Percentiles rank a stretch among this genome's conserved stretches.
Conservation (phyloP, 495 filamentous ascomycete genomes). For the Aspergillus nanangensis region DNA sequence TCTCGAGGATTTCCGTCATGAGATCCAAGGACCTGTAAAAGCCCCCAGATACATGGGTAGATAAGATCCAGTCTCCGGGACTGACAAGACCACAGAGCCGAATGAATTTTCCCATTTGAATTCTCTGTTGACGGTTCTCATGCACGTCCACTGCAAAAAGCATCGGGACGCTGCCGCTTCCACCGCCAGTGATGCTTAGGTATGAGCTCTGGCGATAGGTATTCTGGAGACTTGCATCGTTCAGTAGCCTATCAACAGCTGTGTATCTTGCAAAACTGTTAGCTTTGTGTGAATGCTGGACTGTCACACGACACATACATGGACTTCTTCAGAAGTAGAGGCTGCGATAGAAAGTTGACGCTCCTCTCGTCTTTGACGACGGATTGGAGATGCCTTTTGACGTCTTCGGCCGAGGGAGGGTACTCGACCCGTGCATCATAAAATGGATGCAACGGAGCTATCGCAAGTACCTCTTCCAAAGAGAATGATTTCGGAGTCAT, state of each 20-base stretch:
- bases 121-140: constrained; percentile 27
- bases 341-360: too few species aligned
- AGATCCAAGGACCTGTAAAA: constrained; percentile 16
- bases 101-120: constrained; percentile 15
- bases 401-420: too few species aligned
- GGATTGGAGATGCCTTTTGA: too few species aligned
- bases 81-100: constrained; percentile 10
- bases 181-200: constrained; percentile 25
- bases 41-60: constrained; percentile 17
- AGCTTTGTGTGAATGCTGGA: background rate
- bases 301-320: constrained; percentile 5
- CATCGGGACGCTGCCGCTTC: constrained; percentile 16
- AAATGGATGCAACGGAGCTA: constrained; percentile 26
- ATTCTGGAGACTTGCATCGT: constrained; percentile 18
- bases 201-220: constrained; percentile 22
- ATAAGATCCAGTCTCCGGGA: constrained; percentile 24
- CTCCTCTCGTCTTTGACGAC: too few species aligned
- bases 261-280: constrained; percentile 13
- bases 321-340: background rate
- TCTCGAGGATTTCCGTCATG: constrained; percentile 14
- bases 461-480: constrained; percentile 17
- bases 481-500: background rate
- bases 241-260: constrained; percentile 14
- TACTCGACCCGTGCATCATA: constrained; percentile 15
- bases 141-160: constrained; percentile 20